Evolutionary conservation across 1,284 basidiomycete genomes (phyloP).

Genomic region (Salmacisia buchloeana): DNA sequence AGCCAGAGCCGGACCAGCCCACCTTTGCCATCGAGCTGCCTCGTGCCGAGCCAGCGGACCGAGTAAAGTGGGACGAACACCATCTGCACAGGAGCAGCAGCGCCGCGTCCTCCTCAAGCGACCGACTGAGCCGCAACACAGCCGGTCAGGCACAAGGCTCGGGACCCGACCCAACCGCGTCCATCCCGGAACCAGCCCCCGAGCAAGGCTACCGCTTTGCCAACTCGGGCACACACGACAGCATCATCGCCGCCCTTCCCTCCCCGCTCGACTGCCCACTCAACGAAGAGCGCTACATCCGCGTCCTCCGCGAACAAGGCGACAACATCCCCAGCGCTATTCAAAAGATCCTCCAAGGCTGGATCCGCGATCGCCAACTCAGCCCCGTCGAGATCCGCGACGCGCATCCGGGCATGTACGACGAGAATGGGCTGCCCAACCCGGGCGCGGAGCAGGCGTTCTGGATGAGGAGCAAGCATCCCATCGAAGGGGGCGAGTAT

Average conservation of each 20-base stretch:
- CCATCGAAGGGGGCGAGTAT: constrained; percentile 27
- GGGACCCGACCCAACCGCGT: background rate
- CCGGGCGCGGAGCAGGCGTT: constrained; percentile 43
- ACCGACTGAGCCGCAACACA: background rate
- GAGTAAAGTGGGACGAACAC: background rate
- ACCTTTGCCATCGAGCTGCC: constrained; percentile 39
- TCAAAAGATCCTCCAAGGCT: constrained; percentile 24
- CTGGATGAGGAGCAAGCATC: constrained; percentile 39
- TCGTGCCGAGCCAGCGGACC: background rate
- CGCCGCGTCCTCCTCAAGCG: background rate
- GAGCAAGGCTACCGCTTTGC: background rate
- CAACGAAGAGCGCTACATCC: constrained; percentile 33
- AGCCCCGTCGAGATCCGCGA: constrained; percentile 42
- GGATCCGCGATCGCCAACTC: constrained; percentile 30
- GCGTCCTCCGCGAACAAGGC: constrained; percentile 19
- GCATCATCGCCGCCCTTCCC: constrained; percentile 21
- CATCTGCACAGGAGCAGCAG: background rate
- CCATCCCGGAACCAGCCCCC: background rate
- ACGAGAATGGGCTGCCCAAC: constrained; percentile 30
- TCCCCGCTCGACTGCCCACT: constrained; percentile 25
- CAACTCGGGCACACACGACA: background rate
- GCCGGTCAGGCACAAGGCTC: background rate
- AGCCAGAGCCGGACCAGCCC: constrained; percentile 38
- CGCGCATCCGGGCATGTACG: constrained; percentile 18
- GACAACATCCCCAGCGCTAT: constrained; percentile 16